Percentiles rank a stretch among this genome's conserved stretches.
These are phyloP conservation scores for Penicillium argentinense DNA, from an alignment of 495 filamentous ascomycete genomes.

Conservation along the genomic window DNA sequence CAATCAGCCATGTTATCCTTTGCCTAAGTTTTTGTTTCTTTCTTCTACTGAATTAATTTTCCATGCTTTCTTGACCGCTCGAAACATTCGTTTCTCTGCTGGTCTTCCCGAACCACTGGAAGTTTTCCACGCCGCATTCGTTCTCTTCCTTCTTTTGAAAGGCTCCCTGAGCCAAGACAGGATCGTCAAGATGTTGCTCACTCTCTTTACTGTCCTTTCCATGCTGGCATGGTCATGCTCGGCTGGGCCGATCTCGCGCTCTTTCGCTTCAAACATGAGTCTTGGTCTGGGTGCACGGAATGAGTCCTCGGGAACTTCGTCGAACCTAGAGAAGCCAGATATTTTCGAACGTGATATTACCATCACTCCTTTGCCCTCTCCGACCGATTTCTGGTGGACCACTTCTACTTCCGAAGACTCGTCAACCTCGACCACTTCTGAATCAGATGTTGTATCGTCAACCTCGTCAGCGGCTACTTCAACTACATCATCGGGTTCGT, in stretches of 20 bases:
- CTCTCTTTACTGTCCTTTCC: conserved; percentile 14
- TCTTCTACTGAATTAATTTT: too few species aligned
- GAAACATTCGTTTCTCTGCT: too few species aligned
- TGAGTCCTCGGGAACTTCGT: neutral
- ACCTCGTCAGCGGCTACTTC: too few species aligned
- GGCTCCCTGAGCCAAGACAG: neutral
- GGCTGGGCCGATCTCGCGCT: conserved; percentile 40
- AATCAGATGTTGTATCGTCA: too few species aligned
- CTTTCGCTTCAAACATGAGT: conserved; percentile 1
- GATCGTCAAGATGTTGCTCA: conserved; percentile 25
- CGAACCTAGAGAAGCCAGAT: neutral
- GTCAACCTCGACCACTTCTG: neutral
- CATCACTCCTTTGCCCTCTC: neutral
- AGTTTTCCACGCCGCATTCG: neutral
- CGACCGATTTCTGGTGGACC: neutral
- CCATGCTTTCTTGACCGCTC: too few species aligned
- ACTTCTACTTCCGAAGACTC: neutral
- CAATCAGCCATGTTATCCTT: too few species aligned
- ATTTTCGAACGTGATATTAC: neutral
- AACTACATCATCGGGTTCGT: neutral
- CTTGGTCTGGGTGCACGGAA: neutral
- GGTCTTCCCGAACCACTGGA: too few species aligned
- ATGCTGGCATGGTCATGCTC: conserved; percentile 25
- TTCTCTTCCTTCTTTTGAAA: neutral
- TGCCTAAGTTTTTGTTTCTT: too few species aligned